Base-by-base conservation (phyloP, 2,329 filamentous ascomycete genomes). In the Aureobasidium melanogenum region DNA sequence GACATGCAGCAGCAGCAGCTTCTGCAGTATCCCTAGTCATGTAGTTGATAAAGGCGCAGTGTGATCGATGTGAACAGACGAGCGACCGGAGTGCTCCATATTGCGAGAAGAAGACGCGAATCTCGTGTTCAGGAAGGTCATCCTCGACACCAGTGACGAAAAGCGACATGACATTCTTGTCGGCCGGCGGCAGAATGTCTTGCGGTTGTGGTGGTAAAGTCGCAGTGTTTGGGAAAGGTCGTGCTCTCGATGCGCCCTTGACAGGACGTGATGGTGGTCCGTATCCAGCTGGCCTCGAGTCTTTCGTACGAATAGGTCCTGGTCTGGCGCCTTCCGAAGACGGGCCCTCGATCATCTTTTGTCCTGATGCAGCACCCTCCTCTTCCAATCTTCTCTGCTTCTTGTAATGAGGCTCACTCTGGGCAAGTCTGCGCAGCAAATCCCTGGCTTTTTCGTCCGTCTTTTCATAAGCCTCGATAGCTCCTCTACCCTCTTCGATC, bases 21-120 rank as follows among this genome's bases (percentile, higher is more conserved):
- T 99, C 94, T 0, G 95, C 94, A 0, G 84, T 88, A 64, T 90
- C 85, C 62, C 94, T 84, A 3, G 88, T 89, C 67, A 91, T 86
- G 72, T 91, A 99, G 76, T 99, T 99, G 76, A 99, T 81, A 71
- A 97, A 99, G 1, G 94, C 94, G 73, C 92, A 97, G 71, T 97
- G 94, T 17, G 93, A 93, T 78, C 96, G 91, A 76, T 99, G 94
- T 7, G 92, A 97, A 75, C 94, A 97, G 39, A 99, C 88, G 17
- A 99, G 78, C 28, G 91, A 97, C 69, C 94, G 89, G 63, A 99
- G 87, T 70, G 93, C 90, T 65, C 94, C 94, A 69, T 92, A 91
- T 19, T 84, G 83, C 63, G 90, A 85, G 78, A 99, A 99, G 74
- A 95, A 94, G 2, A 91, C 88, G 51, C 94, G 88, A 28, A 99